phyloP scores from a whole-genome alignment of 2,329 filamentous ascomycete species.

The Dendryphion nanum region DNA sequence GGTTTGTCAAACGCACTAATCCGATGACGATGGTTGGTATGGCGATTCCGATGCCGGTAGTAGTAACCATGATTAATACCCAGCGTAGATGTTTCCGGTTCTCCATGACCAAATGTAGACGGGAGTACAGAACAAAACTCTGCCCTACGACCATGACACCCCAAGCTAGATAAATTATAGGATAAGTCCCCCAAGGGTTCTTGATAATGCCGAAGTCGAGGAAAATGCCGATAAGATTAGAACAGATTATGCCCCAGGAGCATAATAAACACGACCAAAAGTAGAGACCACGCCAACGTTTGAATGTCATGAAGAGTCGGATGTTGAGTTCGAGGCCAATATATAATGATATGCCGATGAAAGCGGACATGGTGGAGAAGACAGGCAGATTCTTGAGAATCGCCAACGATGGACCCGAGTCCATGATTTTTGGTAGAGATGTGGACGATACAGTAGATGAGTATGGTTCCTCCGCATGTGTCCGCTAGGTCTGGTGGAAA shows the following conservation, averaged over 20 bases:
- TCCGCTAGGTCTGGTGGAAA: no score
- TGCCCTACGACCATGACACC: conserved; percentile 59
- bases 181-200: conserved; percentile 39
- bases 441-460: no score
- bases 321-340: conserved; percentile 40
- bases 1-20: conserved; percentile 45
- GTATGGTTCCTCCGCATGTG: no score
- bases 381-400: no score
- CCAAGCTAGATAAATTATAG: conserved; percentile 52
- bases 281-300: conserved; percentile 42
- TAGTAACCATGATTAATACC: conserved; percentile 54
- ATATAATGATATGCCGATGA: conserved; percentile 19
- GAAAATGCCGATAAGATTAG: conserved; percentile 40
- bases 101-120: conserved; percentile 54
- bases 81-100: conserved; percentile 36
- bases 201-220: conserved; percentile 43
- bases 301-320: conserved; percentile 43
- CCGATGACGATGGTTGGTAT: conserved; percentile 52
- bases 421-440: no score
- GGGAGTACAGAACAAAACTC: conserved; percentile 58
- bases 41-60: conserved; percentile 51
- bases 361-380: conserved; percentile 13
- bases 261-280: conserved; percentile 38
- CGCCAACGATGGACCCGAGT: no score
- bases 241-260: conserved; percentile 28